phyloP scores from a whole-genome alignment of 257 asterid species.

The Ajuga chamaepitys region DNA sequence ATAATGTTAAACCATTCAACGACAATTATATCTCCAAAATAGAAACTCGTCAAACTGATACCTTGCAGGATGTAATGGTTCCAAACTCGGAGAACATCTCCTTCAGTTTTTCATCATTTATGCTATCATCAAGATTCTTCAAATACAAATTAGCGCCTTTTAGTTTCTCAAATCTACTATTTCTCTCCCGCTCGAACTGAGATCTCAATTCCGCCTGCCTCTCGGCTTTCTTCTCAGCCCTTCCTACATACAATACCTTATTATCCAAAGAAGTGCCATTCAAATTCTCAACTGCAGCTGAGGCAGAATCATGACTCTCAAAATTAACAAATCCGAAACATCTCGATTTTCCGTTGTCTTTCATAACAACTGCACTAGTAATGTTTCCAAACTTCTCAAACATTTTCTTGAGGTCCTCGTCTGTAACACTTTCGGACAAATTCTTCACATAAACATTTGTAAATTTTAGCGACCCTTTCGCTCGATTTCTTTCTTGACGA shows the following conservation, averaged over 20 bases:
- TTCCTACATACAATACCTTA: slow-evolving; percentile 57
- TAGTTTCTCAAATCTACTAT: slow-evolving; percentile 46
- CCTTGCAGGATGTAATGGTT: slow-evolving; percentile 76
- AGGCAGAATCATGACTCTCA: slow-evolving; percentile 46
- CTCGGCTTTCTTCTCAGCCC: slow-evolving; percentile 78
- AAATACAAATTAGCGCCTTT: slow-evolving; percentile 58
- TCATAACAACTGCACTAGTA: slow-evolving; percentile 70
- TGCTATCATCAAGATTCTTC: slow-evolving; percentile 70
- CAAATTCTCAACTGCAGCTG: slow-evolving; percentile 56
- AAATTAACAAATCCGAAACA: slow-evolving; percentile 77
- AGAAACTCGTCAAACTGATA: slow-evolving; percentile 13
- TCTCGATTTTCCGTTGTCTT: slow-evolving; percentile 57
- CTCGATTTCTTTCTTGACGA: slow-evolving; percentile 48
- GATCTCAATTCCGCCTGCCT: slow-evolving; percentile 61
- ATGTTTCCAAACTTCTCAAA: slow-evolving; percentile 54
- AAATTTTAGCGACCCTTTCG: slow-evolving; percentile 32
- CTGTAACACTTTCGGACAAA: slow-evolving; percentile 34
- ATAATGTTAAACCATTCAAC: neutral
- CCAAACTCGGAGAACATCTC: slow-evolving; percentile 64
- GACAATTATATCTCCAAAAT: neutral
- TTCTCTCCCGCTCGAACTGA: slow-evolving; percentile 55
- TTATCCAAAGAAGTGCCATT: slow-evolving; percentile 42
- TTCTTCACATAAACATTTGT: slow-evolving; percentile 73
- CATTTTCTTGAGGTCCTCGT: slow-evolving; percentile 37
- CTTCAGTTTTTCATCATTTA: slow-evolving; percentile 63